Conservation (phyloP, 2,329 filamentous ascomycete species). For the Aspergillus spinulosporus region DNA sequence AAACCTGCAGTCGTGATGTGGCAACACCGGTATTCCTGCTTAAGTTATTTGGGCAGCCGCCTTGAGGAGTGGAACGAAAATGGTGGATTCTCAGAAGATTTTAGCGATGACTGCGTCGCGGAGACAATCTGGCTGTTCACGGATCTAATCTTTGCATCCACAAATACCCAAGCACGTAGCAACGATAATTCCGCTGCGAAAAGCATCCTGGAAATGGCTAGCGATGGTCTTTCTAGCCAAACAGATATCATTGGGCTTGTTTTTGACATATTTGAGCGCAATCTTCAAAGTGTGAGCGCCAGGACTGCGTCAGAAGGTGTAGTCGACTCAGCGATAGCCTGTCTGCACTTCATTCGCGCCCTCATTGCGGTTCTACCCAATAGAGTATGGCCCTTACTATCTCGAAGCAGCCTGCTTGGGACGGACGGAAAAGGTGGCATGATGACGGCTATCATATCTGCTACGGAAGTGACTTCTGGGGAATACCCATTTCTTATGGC, state of each 20-base stretch:
- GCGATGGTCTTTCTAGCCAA: constrained; percentile 49
- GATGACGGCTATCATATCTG: constrained; percentile 76
- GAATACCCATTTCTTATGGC: constrained; percentile 75
- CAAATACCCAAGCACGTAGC: constrained; percentile 27
- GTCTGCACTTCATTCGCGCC: constrained; percentile 75
- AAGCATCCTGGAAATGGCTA: constrained; percentile 51
- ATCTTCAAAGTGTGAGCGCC: constrained; percentile 52
- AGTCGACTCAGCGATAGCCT: constrained; percentile 68
- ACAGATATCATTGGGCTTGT: constrained; percentile 76
- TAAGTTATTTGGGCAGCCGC: constrained; percentile 75
- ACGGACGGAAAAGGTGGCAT: constrained; percentile 73
- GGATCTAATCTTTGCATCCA: constrained; percentile 60
- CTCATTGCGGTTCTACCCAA: constrained; percentile 72
- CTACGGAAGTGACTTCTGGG: constrained; percentile 73
- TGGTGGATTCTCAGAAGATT: constrained; percentile 54
- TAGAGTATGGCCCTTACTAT: constrained; percentile 86
- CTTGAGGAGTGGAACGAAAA: constrained; percentile 50
- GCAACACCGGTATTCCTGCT: constrained; percentile 71
- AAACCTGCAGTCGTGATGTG: constrained; percentile 74
- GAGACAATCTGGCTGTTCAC: constrained; percentile 75
- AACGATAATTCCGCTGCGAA: constrained; percentile 42
- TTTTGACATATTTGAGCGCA: constrained; percentile 79
- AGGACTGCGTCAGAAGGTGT: constrained; percentile 65
- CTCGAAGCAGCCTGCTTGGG: constrained; percentile 76
- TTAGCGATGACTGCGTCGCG: constrained; percentile 62